Evolutionary conservation across 805 yeast species (phyloP), one percentile per base, ranked within the genome.

Genomic region (Candida xyloterini): DNA sequence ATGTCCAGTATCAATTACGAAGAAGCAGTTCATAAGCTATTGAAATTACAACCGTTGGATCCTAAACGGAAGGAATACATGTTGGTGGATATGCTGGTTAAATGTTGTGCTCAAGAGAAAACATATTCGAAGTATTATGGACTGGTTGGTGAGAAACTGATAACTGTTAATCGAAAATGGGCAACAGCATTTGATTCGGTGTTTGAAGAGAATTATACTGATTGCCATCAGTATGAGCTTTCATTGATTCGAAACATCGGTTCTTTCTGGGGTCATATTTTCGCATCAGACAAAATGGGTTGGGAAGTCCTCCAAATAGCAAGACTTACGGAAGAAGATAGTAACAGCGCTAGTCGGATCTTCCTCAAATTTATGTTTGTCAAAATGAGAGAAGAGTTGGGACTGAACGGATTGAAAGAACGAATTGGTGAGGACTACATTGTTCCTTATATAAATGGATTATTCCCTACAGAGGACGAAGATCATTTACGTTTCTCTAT

Each of bases 1-100:
- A 88, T 86, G 82, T 87, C 96, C 15, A 80, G 95, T 44, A 76
- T 91, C 81, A 81, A 95, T 0, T 79, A 90, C 5, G 95, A 87
- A 50, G 99, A 93, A 66, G 91, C 95, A 0, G 89, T 87, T 1
- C 98, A 90, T 59, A 90, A 90, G 59, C 63, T 93, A 5, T 51
- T 85, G 28, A 76, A 74, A 53, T 53, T 85, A 10, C 45, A 56
- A 5, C 64, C 70, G 2, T 53, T 69, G 7, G 65, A 71, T 10
- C 62, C 65, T 1, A 56, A 50, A 10, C 57, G 66, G 7, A 68
- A 74, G 31, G 76, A 80, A 49, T 60, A 61, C 4, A 73, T 75
- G 48, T 68, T 87, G 10, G 79, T 76, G 7, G 89, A 84, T 49
- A 84, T 85, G 76, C 63, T 91, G 5, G 67, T 87, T 10, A 84